A percentile compares a stretch with the other conserved stretches of the same genome.
These are phyloP conservation scores for Crithidia expoeki DNA, from an alignment of 208 protist species.

Conservation along the genomic window DNA sequence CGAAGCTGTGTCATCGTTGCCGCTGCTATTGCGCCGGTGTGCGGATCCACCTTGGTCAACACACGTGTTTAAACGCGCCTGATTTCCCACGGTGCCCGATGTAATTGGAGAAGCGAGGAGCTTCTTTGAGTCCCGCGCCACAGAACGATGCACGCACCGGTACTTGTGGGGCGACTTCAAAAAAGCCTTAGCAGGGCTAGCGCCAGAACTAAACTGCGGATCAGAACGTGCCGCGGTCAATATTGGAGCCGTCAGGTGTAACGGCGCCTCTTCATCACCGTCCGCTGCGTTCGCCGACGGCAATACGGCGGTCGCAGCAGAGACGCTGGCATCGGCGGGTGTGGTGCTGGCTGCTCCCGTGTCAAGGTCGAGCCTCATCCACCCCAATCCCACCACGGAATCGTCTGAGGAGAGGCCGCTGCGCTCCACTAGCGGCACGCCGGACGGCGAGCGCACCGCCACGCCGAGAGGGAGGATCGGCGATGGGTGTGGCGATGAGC, in stretches of 20 bases:
- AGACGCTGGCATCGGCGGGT: neutral
- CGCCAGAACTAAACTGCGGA: neutral
- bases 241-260: neutral
- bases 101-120: neutral
- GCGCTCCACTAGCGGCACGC: slow-evolving; percentile 20
- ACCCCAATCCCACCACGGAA: slow-evolving; percentile 18
- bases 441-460: slow-evolving; percentile 22
- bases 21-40: neutral
- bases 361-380: slow-evolving; percentile 6
- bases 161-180: slow-evolving; percentile 13
- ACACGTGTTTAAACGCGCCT: neutral
- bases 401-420: slow-evolving; percentile 24
- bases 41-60: neutral
- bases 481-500: slow-evolving; percentile 32
- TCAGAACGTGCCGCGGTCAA: neutral
- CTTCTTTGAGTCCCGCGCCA: neutral
- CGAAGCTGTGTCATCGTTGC: neutral
- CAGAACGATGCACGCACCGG: neutral
- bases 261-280: neutral
- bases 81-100: neutral
- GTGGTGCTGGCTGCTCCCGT: neutral
- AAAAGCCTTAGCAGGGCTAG: neutral
- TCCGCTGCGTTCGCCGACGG: neutral
- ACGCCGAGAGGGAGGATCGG: slow-evolving; percentile 16
- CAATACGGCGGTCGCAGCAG: neutral